These are phyloP conservation scores for Obelidium mucronatum DNA, from an alignment of 192 early-diverging fungal genomes.

Conservation along the genomic window DNA sequence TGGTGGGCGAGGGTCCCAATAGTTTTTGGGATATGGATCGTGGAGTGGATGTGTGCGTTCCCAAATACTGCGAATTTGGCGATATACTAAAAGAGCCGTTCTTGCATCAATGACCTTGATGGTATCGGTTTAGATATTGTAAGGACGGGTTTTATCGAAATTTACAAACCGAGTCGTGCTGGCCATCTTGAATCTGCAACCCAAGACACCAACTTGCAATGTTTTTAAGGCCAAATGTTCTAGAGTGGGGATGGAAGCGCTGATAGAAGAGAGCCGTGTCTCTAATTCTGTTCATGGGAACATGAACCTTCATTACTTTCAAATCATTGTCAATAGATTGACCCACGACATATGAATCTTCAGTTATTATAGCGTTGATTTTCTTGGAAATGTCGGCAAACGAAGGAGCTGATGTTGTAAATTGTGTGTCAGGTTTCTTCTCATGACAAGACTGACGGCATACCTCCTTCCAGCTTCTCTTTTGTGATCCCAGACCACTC, in stretches of 20 bases:
- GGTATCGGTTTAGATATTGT: neutral
- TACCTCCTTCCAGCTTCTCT: slow-evolving; percentile 60
- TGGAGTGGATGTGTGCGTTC: slow-evolving; percentile 55
- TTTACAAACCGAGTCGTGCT: slow-evolving; percentile 74
- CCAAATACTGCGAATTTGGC: slow-evolving; percentile 80
- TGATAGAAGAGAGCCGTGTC: slow-evolving; percentile 77
- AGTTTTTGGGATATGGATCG: neutral
- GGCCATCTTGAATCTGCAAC: slow-evolving; percentile 79
- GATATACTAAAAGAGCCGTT: slow-evolving; percentile 83
- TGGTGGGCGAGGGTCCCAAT: slow-evolving; percentile 10
- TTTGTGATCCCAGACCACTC: slow-evolving; percentile 84
- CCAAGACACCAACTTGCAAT: slow-evolving; percentile 72
- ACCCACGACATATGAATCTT: slow-evolving; percentile 81
- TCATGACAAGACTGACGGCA: slow-evolving; percentile 16
- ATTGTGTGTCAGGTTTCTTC: too few relatives aligned
- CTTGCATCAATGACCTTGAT: slow-evolving; percentile 70
- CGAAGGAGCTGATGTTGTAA: slow-evolving; percentile 32
- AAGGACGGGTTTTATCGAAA: neutral
- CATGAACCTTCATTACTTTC: slow-evolving; percentile 42
- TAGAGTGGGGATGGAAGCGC: slow-evolving; percentile 70
- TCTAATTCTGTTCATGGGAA: slow-evolving; percentile 71
- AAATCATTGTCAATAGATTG: slow-evolving; percentile 88
- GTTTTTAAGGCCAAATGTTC: slow-evolving; percentile 72
- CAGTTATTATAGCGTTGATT: slow-evolving; percentile 63
- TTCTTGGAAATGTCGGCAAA: slow-evolving; percentile 8